Conservation (phyloP, 768 basidiomycete species). For the Rhodocollybia butyracea region DNA sequence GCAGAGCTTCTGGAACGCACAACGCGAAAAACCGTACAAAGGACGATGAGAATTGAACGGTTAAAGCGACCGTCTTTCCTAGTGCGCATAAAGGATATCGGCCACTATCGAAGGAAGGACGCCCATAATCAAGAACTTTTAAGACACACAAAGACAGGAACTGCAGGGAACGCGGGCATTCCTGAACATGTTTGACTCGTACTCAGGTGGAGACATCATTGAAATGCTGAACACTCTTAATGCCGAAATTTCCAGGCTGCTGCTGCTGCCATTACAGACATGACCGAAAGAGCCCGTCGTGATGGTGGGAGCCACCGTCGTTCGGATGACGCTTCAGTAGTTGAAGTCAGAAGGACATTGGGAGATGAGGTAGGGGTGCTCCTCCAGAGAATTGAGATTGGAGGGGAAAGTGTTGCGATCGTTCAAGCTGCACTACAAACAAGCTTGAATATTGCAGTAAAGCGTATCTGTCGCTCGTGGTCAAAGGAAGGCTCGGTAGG, state of each 20-base stretch:
- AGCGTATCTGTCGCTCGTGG: neutral
- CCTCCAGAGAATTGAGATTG: neutral
- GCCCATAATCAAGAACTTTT: slow-evolving; percentile 16
- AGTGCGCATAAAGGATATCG: neutral
- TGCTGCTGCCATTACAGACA: slow-evolving; percentile 32
- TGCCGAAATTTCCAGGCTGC: slow-evolving; percentile 45
- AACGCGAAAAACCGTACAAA: neutral
- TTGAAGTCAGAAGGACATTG: neutral
- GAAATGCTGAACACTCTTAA: slow-evolving; percentile 38
- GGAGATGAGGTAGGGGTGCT: neutral
- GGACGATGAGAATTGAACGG: neutral
- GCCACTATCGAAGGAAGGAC: slow-evolving; percentile 12
- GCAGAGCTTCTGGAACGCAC: neutral
- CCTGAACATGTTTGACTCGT: slow-evolving; percentile 38
- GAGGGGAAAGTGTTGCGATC: neutral
- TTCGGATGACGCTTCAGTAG: neutral
- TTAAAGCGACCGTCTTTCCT: neutral
- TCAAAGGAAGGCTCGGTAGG: neutral
- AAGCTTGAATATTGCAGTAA: neutral
- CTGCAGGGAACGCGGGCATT: slow-evolving; percentile 40
- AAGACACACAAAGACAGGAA: slow-evolving; percentile 33
- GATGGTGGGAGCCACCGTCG: neutral
- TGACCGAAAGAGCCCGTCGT: neutral
- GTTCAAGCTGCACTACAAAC: slow-evolving; percentile 1
- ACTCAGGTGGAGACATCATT: slow-evolving; percentile 41